Evolutionary conservation across 768 basidiomycete genomes (phyloP).

Genomic region (Pleurotus pulmonarius): DNA sequence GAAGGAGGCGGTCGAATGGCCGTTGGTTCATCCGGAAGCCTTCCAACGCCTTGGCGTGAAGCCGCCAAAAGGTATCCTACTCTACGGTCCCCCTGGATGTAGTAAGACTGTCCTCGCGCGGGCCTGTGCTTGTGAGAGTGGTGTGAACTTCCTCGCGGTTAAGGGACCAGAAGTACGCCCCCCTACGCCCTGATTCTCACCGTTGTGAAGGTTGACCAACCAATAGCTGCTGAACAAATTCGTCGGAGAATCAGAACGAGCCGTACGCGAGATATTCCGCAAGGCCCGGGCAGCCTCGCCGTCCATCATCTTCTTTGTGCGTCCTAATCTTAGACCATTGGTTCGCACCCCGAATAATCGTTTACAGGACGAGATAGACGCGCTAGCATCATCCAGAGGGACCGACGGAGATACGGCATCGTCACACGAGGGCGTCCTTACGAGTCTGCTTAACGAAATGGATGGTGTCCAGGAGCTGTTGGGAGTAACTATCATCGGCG

Average conservation of each 20-base stretch:
- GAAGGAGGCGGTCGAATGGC: conserved; percentile 94
- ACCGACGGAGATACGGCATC: conserved; percentile 50
- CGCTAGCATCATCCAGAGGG: conserved; percentile 76
- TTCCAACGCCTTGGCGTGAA: conserved; percentile 85
- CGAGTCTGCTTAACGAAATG: conserved; percentile 95
- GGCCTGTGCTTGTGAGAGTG: conserved; percentile 90
- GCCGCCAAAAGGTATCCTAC: conserved; percentile 84
- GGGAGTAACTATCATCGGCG: conserved; percentile 94
- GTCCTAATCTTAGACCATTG: conserved; percentile 21
- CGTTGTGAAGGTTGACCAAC: not conserved
- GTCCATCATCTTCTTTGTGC: conserved; percentile 93
- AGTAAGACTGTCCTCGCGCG: conserved; percentile 93
- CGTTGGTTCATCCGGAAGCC: conserved; percentile 78
- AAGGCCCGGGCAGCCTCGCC: conserved; percentile 94
- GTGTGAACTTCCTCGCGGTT: conserved; percentile 93
- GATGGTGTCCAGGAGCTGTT: conserved; percentile 94
- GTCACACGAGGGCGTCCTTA: conserved; percentile 85
- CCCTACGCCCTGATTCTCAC: not conserved
- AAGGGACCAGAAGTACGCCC: conserved; percentile 89
- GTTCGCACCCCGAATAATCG: no score
- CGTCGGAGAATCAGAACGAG: conserved; percentile 95
- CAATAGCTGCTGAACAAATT: conserved; percentile 91
- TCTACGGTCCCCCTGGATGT: conserved; percentile 97
- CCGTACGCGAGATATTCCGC: conserved; percentile 91
- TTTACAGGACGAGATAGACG: conserved; percentile 92